A percentile compares a stretch with the other conserved stretches of the same genome.
phyloP scores from a whole-genome alignment of 1,139 yeast species.

The Saccharomyces hybrid region DNA sequence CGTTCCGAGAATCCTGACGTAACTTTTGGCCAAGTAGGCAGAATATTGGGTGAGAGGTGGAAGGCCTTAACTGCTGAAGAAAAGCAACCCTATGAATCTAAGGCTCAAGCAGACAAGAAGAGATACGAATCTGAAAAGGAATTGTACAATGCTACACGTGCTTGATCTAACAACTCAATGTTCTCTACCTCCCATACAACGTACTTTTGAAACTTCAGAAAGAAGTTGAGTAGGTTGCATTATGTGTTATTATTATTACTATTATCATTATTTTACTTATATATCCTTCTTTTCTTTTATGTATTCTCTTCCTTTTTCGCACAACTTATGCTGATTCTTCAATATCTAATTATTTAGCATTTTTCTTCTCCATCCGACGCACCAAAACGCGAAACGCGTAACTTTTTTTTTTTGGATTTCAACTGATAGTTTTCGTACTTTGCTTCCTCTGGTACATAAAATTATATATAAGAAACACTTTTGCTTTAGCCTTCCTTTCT shows the following conservation, averaged over 20 bases:
- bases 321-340: not conserved
- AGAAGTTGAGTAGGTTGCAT: not conserved
- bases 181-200: not conserved
- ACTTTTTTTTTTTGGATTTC: not conserved
- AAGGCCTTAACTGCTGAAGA: conserved; percentile 77
- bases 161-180: conserved; percentile 9
- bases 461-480: not conserved
- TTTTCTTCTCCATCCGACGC: not conserved
- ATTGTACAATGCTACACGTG: conserved; percentile 53
- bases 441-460: not conserved
- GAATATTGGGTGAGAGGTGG: conserved; percentile 92
- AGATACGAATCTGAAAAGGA: conserved; percentile 96
- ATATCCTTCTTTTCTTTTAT: conserved; percentile 1
- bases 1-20: conserved; percentile 93
- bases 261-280: not conserved
- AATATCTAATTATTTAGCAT: not conserved
- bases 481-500: conserved; percentile 2
- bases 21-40: conserved; percentile 87
- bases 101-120: conserved; percentile 94
- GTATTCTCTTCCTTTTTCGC: not conserved
- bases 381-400: not conserved
- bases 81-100: conserved; percentile 80
- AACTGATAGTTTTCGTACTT: not conserved
- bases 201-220: not conserved
- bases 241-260: not conserved